These are phyloP conservation scores for Monilinia fructigena DNA, from an alignment of 2,329 filamentous ascomycete genomes.

Conservation along the genomic window DNA sequence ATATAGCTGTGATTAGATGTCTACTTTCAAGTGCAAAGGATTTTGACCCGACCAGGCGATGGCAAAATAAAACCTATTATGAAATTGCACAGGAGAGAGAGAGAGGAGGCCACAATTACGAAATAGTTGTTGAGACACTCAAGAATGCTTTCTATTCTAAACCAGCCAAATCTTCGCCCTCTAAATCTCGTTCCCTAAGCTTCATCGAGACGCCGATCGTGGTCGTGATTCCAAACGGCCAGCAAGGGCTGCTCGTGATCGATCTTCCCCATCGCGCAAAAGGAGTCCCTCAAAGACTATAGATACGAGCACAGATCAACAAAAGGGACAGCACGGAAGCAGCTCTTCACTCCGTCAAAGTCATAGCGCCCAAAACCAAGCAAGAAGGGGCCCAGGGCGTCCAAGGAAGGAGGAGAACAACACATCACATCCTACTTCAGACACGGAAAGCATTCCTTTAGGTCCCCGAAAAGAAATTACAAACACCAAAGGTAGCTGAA, in stretches of 20 bases:
- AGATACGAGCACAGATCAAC: constrained; percentile 30
- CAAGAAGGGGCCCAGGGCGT: constrained; percentile 49
- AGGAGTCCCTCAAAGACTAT: constrained; percentile 33
- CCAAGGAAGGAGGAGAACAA: constrained; percentile 51
- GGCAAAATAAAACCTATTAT: constrained; percentile 77
- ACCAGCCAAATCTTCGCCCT: constrained; percentile 46
- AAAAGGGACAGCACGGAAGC: constrained; percentile 27
- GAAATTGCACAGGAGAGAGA: constrained; percentile 71
- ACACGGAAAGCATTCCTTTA: constrained; percentile 36
- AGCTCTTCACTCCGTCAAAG: constrained; percentile 28
- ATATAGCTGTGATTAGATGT: constrained; percentile 79
- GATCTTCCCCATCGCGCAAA: constrained; percentile 33
- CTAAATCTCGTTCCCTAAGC: constrained; percentile 53
- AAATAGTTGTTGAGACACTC: constrained; percentile 79
- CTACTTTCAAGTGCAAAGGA: constrained; percentile 75
- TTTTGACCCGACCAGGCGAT: constrained; percentile 78
- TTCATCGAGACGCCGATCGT: constrained; percentile 41
- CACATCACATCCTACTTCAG: constrained; percentile 29
- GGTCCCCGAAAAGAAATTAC: constrained; percentile 49
- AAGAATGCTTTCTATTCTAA: constrained; percentile 69
- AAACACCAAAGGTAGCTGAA: constrained; percentile 52
- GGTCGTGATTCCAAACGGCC: constrained; percentile 34
- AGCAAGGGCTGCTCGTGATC: constrained; percentile 31
- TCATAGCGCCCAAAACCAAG: constrained; percentile 28
- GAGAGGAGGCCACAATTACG: constrained; percentile 82